These are phyloP conservation scores for Trichoderma sp. DNA, from an alignment of 2,329 filamentous ascomycete species.

Conservation along the genomic window DNA sequence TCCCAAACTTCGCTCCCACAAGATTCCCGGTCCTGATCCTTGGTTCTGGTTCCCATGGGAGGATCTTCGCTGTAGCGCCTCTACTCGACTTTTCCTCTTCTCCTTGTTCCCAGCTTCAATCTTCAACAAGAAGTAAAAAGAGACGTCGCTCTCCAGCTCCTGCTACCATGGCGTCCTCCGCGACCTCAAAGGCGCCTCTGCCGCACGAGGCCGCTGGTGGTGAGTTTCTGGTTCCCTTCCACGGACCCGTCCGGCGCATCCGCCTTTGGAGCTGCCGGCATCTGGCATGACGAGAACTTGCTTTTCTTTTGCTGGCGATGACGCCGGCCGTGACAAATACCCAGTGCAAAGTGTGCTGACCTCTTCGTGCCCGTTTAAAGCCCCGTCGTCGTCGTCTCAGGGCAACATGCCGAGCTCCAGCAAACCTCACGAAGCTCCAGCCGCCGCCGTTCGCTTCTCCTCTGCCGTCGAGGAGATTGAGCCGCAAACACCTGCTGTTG, in stretches of 20 bases:
- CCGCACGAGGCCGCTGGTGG: slow-evolving; percentile 29
- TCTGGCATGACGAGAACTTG: background rate
- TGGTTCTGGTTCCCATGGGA: background rate
- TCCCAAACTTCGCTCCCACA: slow-evolving; percentile 26
- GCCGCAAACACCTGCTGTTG: slow-evolving; percentile 35
- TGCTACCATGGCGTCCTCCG: slow-evolving; percentile 30
- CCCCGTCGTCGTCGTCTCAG: background rate
- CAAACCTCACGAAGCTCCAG: slow-evolving; percentile 37
- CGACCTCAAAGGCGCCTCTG: slow-evolving; percentile 26
- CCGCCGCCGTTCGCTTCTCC: slow-evolving; percentile 70
- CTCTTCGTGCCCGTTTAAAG: background rate
- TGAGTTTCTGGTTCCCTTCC: slow-evolving; percentile 23
- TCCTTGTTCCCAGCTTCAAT: too few species aligned
- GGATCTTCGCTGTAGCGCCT: slow-evolving; percentile 9
- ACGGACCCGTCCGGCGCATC: slow-evolving; percentile 19
- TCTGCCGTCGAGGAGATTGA: slow-evolving; percentile 70
- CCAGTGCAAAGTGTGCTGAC: background rate
- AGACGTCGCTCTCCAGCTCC: background rate
- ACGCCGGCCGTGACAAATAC: background rate
- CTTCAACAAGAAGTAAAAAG: background rate
- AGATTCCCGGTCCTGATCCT: slow-evolving; percentile 2
- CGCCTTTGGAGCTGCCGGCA: background rate
- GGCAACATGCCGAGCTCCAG: slow-evolving; percentile 24
- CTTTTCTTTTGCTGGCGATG: background rate
- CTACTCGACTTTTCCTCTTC: background rate